Conservation (phyloP, 495 filamentous ascomycete species). For the Collariella sp. region DNA sequence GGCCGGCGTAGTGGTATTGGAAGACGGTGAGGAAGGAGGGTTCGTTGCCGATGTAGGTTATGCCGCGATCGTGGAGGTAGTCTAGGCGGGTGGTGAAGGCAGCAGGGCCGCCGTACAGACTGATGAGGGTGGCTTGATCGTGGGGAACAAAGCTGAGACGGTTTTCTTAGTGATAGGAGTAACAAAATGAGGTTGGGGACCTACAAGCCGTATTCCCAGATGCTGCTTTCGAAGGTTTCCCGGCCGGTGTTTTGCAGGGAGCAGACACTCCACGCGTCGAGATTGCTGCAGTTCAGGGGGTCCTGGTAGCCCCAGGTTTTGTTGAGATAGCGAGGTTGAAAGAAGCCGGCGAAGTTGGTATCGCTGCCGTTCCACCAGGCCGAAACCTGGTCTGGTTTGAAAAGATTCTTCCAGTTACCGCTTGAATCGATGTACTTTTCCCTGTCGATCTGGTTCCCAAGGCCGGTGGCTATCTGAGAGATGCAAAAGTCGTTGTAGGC, state of each 20-base stretch:
- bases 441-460: constrained; percentile 46
- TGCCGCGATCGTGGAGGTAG: constrained; percentile 55
- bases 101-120: constrained; percentile 50
- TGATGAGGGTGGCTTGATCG: constrained; percentile 56
- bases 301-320: constrained; percentile 62
- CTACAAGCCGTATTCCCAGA: constrained; percentile 63
- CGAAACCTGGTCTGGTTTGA: constrained; percentile 53
- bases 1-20: constrained; percentile 63
- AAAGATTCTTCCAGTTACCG: constrained; percentile 61
- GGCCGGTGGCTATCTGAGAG: constrained; percentile 48
- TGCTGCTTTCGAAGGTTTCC: constrained; percentile 63
- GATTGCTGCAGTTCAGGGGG: constrained; percentile 55
- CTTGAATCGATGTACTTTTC: constrained; percentile 56
- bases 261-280: constrained; percentile 44
- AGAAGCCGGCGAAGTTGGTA: constrained; percentile 59
- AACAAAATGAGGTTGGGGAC: constrained; percentile 22
- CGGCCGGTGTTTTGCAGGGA: constrained; percentile 53
- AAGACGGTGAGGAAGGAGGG: constrained; percentile 61
- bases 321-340: constrained; percentile 60
- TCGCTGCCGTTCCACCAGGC: constrained; percentile 48
- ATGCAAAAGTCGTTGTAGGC: constrained; percentile 72
- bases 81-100: constrained; percentile 53
- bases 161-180: not conserved
- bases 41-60: constrained; percentile 68
- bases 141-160: constrained; percentile 53